Base-by-base conservation (phyloP, 768 basidiomycete species). In the Tephrocybe sp. region DNA sequence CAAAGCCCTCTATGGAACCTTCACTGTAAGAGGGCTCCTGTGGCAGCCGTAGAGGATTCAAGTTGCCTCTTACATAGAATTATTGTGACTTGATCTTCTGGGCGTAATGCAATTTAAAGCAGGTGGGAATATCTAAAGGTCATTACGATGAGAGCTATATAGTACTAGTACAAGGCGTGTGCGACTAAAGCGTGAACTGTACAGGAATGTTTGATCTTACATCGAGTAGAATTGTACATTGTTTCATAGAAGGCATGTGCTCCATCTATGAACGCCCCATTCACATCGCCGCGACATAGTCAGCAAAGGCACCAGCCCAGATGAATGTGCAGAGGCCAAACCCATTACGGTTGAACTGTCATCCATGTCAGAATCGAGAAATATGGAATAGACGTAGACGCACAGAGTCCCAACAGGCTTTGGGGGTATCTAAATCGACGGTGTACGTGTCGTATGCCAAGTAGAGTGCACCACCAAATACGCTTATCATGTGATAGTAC, bases 331-430 rank as follows among this genome's bases (percentile, higher is more conserved):
- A 31, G 53, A 64, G 53, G 41, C 52, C 10, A 52, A 61, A 54
- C 39, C 54, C 57, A 22, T 61, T 59, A 23, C 55, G 40, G 47
- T 60, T 39, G 58, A 62, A 56, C 53, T 63, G 39, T 39, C 22
- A 60, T 41, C 6, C 4, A 38, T 4, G 39, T 47, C 19, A 39
- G 6, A 39, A 19, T 34, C 31, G 9, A 4, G 22, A 13, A 11
- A 34, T 20, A 20, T 20, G 14, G 8, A 38, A 7, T 14, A 33
- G 6, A 10, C 14, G 23, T 5, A 5, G 12, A 14, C 50, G 42
- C 26, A 56, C 58, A 17, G 55, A 48, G 35, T 51, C 22, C 58
- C 58, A 60, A 35, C 58, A 60, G 12, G 46, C 53, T n/a, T 50
- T 45, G 5, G 58, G 58, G 12, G 50, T 52, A 33, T 60, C 53